Percentiles rank a stretch among this genome's conserved stretches.
Conservation (phyloP, 768 basidiomycete genomes). For the Kondoa subrosea region DNA sequence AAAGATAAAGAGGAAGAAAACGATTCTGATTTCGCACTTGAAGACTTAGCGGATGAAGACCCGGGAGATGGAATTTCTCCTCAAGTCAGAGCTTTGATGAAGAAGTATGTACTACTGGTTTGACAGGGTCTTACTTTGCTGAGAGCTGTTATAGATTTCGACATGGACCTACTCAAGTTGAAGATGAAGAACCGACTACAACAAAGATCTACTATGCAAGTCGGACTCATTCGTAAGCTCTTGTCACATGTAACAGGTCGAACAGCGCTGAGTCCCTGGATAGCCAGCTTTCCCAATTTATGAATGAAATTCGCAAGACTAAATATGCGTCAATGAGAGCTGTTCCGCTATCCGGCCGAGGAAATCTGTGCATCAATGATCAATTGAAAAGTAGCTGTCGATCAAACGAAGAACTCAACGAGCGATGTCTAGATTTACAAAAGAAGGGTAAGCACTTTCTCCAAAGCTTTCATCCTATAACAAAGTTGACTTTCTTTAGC, state of each 20-base stretch:
- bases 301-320: slow-evolving; percentile 66
- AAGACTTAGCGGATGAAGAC: slow-evolving; percentile 28
- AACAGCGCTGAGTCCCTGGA: not conserved
- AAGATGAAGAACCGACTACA: slow-evolving; percentile 2
- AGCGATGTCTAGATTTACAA: slow-evolving; percentile 26
- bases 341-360: slow-evolving; percentile 76
- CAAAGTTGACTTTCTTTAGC: not conserved
- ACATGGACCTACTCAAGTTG: slow-evolving; percentile 26
- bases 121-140: slow-evolving; percentile 7
- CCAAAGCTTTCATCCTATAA: not conserved
- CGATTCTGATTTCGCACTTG: slow-evolving; percentile 60
- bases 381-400: slow-evolving; percentile 41
- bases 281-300: slow-evolving; percentile 64
- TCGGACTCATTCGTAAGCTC: slow-evolving; percentile 57
- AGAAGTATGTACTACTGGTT: slow-evolving; percentile 42
- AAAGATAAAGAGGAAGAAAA: slow-evolving; percentile 37
- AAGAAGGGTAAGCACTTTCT: slow-evolving; percentile 14
- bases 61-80: slow-evolving; percentile 51
- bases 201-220: slow-evolving; percentile 70
- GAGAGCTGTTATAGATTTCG: not conserved
- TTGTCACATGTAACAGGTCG: not conserved
- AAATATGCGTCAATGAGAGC: slow-evolving; percentile 43
- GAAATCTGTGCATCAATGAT: slow-evolving; percentile 83
- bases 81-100: slow-evolving; percentile 61
- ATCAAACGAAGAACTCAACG: slow-evolving; percentile 36